These are phyloP conservation scores for Pseudopyricularia javanii DNA, from an alignment of 2,329 filamentous ascomycete species.

Conservation along the genomic window DNA sequence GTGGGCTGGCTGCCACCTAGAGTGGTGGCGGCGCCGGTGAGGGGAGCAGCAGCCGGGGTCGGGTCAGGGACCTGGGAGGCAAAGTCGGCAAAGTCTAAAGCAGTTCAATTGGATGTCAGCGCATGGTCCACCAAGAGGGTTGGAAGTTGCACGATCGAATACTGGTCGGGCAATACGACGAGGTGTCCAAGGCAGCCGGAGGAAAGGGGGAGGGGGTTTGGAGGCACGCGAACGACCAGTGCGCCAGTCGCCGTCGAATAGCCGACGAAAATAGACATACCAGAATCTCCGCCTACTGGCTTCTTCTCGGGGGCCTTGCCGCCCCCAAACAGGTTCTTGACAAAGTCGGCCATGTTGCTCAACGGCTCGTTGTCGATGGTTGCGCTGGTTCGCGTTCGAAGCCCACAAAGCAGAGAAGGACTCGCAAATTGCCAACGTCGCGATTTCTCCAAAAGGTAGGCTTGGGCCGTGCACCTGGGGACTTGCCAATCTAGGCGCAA, in stretches of 20 bases:
- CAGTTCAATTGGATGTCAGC: neutral
- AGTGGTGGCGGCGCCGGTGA: conserved; percentile 23
- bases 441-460: neutral
- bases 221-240: neutral
- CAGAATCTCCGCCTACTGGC: conserved; percentile 44
- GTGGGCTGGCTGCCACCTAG: conserved; percentile 31
- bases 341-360: conserved; percentile 38
- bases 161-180: too few relatives aligned
- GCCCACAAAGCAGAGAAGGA: neutral
- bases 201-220: neutral
- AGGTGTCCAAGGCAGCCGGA: too few relatives aligned
- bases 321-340: conserved; percentile 60
- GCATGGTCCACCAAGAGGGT: too few relatives aligned
- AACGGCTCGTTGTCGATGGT: conserved; percentile 5
- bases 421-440: neutral
- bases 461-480: neutral
- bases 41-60: conserved; percentile 34
- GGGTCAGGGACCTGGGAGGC: conserved; percentile 60
- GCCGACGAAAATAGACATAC: conserved; percentile 36
- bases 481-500: neutral
- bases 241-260: too few relatives aligned
- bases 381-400: neutral
- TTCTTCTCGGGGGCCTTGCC: conserved; percentile 45
- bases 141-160: too few relatives aligned
- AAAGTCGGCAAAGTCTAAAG: conserved; percentile 84